Evolutionary conservation across 1,139 yeast genomes (phyloP).

Genomic region (Pichia sp.): DNA sequence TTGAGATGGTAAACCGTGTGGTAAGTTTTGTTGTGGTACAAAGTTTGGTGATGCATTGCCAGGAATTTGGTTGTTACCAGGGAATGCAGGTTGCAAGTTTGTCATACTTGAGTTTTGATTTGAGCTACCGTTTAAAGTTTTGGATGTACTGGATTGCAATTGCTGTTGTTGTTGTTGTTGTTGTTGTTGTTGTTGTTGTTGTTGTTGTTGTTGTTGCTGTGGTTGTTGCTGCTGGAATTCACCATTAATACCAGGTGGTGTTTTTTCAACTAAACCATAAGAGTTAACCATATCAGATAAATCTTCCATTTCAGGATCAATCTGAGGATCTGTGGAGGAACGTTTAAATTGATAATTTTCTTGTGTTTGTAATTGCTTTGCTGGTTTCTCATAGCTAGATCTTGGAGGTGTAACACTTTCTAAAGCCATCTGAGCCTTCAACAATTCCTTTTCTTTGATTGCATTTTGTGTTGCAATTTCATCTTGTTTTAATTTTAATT

Average conservation of each 20-base stretch:
- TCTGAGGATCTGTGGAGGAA: conserved; percentile 17
- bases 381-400: not conserved
- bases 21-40: conserved; percentile 25
- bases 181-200: not conserved
- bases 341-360: conserved; percentile 8
- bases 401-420: conserved; percentile 10
- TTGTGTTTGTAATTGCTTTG: not conserved
- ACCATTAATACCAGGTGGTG: conserved; percentile 8
- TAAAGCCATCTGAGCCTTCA: conserved; percentile 12
- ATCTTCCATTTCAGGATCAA: conserved; percentile 18
- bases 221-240: not conserved
- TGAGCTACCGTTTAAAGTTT: conserved; percentile 2
- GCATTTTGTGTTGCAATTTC: conserved; percentile 20
- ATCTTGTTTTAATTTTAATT: conserved; percentile 27
- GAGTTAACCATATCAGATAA: conserved; percentile 13
- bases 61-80: conserved; percentile 9
- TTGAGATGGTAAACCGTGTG: conserved; percentile 29
- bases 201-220: not conserved
- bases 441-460: conserved; percentile 20
- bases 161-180: too few species aligned
- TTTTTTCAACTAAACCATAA: conserved; percentile 10
- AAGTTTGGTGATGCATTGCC: conserved; percentile 26
- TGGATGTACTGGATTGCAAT: not conserved
- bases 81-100: conserved; percentile 12
- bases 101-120: not conserved